These are phyloP conservation scores for Neoscytalidium dimidiatum DNA, from an alignment of 2,329 filamentous ascomycete genomes.

Conservation along the genomic window DNA sequence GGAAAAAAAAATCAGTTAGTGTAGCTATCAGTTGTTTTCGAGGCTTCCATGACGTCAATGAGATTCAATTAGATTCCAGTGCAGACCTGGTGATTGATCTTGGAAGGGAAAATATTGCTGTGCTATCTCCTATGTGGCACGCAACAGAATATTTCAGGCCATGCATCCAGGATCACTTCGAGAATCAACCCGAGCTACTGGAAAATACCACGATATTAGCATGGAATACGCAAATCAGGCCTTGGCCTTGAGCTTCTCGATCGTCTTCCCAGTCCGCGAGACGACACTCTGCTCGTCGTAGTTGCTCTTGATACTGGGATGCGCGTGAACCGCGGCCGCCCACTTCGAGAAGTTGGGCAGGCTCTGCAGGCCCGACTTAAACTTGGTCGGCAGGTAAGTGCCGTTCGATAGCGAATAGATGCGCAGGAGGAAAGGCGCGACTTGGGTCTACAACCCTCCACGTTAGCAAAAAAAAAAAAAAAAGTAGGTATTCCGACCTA, in stretches of 20 bases:
- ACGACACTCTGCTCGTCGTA: slow-evolving; percentile 35
- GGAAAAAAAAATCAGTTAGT: too few relatives aligned
- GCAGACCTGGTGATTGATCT: too few relatives aligned
- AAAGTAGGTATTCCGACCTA: too few relatives aligned
- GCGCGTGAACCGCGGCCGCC: slow-evolving; percentile 60
- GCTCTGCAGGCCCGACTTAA: slow-evolving; percentile 52
- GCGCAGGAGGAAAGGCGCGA: slow-evolving; percentile 68
- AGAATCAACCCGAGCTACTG: too few relatives aligned
- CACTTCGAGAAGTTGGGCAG: slow-evolving; percentile 71
- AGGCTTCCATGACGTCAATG: too few relatives aligned
- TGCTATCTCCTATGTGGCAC: too few relatives aligned
- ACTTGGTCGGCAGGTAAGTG: slow-evolving; percentile 53
- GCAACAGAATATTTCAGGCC: too few relatives aligned
- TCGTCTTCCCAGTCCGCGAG: slow-evolving; percentile 24
- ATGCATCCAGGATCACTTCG: too few relatives aligned
- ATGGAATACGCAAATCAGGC: not conserved
- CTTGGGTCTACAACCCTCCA: slow-evolving; percentile 53
- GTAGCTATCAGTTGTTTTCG: too few relatives aligned
- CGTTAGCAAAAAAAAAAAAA: not conserved
- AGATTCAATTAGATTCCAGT: too few relatives aligned
- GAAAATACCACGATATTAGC: too few relatives aligned
- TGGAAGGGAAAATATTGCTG: too few relatives aligned
- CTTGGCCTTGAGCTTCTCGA: slow-evolving; percentile 31
- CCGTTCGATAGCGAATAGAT: slow-evolving; percentile 56
- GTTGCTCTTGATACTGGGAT: slow-evolving; percentile 63